Evolutionary conservation across 2,329 filamentous ascomycete genomes (phyloP), one percentile per base, ranked within the genome.

Genomic region (Aspergillus aculeatinus): DNA sequence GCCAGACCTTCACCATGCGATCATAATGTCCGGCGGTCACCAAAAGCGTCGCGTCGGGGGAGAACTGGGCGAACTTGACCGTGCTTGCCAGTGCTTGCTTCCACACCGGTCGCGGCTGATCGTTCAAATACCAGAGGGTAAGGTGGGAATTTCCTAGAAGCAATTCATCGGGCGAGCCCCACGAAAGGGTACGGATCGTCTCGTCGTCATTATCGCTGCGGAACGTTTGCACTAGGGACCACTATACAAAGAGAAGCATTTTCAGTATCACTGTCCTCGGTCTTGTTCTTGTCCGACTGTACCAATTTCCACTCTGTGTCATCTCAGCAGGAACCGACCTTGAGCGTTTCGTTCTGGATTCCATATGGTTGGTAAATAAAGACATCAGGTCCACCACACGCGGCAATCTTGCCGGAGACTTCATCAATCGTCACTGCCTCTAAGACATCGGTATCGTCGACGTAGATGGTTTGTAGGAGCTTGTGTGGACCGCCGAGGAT

Each of bases 1-100:
- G 87, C 95, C 96, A 99, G 68, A 98, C 85, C 77, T 99, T 98
- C 66, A 96, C 87, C 21, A 98, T 79, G 55, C 89, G 84, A 74
- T 98, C 95, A 71, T 91, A 86, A 53, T 83, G 80, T 48, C 92
- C 90, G 12, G 90, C 85, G 1, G 91, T 93, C 19, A 92, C 94
- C 56, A 98, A 91, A 62, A 96, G 87, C 21, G 88, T 88, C 12
- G 91, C 93, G 74, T 96, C 94, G 64, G 91, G 91, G 1, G 94
- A 96, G 66, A 97, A 87, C 9, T 83, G 81, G 2, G 92, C 92
- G 59, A 89, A 85, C 70, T 90, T 90, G 42, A 86, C 86, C 0
- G 88, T 83, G 69, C 85, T 92, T 2, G 93, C 89, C 6, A 98
- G 81, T 48, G 79, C 74, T 72, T 89, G 89, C 55, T 85, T 85